Evolutionary conservation across 176 grass and related monocot genomes (phyloP), one percentile per base, ranked within the genome.

Genomic region (Musa beccarii): DNA sequence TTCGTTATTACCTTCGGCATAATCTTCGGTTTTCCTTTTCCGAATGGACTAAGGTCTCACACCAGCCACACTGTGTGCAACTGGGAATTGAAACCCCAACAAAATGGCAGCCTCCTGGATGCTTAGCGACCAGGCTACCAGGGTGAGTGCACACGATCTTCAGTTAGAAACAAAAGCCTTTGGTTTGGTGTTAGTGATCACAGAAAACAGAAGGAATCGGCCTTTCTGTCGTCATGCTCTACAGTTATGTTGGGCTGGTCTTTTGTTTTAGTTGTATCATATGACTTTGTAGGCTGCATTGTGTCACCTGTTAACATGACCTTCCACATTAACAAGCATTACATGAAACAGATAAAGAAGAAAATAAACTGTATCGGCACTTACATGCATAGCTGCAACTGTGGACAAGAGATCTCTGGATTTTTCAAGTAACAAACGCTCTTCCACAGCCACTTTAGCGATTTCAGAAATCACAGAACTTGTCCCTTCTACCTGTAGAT

Each of bases 341-440:
- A 9, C 20, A 29, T 15, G 2, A 56, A 26, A 24, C 53, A 1
- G 20, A 24, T 25, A 9, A 56, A 11, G 22, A 14, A 20, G 25
- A 25, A 8, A 24, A 43, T 28, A 72, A 51, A 28, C 8, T 7
- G 19, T n/a, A 20, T 16, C 11, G 73, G 15, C 24, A 69, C 91
- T 90, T 84, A 95, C 86, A 68, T 95, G 85, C 68, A 88, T 86
- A 82, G 79, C 77, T 80, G 83, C 79, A 59, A 86, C 24, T 57
- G 59, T 81, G n/a, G 85, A 90, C 76, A 90, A 21, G 65, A 95
- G 80, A 24, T 96, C 85, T 78, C 81, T 86, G 59, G 80, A 88
- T 52, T 86, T 81, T 23, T 66, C 16, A 50, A 91, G 84, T 52
- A 91, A 81, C 75, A 69, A 53, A 10, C 53, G 82, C 77, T 91